A percentile compares a stretch with the other conserved stretches of the same genome.
phyloP scores from a whole-genome alignment of 768 basidiomycete genomes.

The Zangia roseola region DNA sequence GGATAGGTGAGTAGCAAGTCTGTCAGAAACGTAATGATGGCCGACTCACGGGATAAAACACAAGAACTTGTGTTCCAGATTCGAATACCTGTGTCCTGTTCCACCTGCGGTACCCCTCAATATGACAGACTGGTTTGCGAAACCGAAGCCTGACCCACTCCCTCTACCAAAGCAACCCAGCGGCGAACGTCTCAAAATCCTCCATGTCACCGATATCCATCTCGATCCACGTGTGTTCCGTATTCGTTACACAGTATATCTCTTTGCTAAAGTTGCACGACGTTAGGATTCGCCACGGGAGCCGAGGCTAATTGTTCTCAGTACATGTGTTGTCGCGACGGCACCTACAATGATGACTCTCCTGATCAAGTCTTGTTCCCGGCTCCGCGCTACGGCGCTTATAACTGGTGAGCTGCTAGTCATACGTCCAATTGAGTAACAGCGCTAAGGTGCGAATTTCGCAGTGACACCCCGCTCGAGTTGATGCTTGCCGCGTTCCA shows the following conservation, averaged over 20 bases:
- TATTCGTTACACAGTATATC: background rate
- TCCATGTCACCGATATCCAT: slow-evolving; percentile 50
- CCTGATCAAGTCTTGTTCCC: slow-evolving; percentile 47
- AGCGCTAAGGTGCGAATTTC: background rate
- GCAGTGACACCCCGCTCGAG: slow-evolving; percentile 58
- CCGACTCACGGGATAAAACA: background rate
- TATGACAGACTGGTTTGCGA: slow-evolving; percentile 46
- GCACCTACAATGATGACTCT: slow-evolving; percentile 44
- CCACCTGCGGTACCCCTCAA: slow-evolving; percentile 41
- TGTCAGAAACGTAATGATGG: background rate
- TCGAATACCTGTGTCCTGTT: slow-evolving; percentile 36
- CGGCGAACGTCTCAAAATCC: slow-evolving; percentile 44
- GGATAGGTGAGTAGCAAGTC: slow-evolving; percentile 37
- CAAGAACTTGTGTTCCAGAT: slow-evolving; percentile 35
- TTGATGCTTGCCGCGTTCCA: slow-evolving; percentile 56
- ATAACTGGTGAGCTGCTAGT: background rate
- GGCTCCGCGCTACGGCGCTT: slow-evolving; percentile 62
- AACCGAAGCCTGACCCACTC: slow-evolving; percentile 45
- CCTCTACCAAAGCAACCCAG: slow-evolving; percentile 39
- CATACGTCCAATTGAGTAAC: background rate
- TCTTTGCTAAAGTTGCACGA: no score
- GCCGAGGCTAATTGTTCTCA: slow-evolving; percentile 65
- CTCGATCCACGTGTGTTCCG: slow-evolving; percentile 42
- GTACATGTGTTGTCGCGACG: slow-evolving; percentile 58
- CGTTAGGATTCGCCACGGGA: slow-evolving; percentile 61